These are phyloP conservation scores for Ajuga chamaepitys DNA, from an alignment of 257 asterid genomes.

Conservation along the genomic window DNA sequence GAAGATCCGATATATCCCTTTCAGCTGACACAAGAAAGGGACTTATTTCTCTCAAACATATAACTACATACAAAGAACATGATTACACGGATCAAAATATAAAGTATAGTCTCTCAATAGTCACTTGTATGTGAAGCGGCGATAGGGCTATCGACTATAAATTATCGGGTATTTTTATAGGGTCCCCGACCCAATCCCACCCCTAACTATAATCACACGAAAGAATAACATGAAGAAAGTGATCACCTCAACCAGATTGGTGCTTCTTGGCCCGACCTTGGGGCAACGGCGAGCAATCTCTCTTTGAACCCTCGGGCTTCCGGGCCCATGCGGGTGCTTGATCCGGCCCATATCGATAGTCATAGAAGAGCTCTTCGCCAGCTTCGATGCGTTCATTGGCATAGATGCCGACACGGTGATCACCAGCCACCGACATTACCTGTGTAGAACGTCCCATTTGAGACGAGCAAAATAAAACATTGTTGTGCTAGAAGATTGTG, in stretches of 20 bases:
- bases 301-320: conserved; percentile 57
- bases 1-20: too few relatives aligned
- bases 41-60: background rate
- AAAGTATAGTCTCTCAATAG: background rate
- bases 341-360: conserved; percentile 89
- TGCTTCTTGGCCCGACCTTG: conserved; percentile 90
- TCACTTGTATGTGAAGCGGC: background rate
- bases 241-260: conserved; percentile 53
- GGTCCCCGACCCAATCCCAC: too few relatives aligned
- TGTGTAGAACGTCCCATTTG: conserved; percentile 15
- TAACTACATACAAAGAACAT: background rate
- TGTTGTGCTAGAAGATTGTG: background rate
- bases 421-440: conserved; percentile 95
- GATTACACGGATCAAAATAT: background rate
- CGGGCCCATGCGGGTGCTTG: conserved; percentile 93
- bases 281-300: conserved; percentile 45
- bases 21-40: too few relatives aligned
- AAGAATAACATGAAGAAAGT: background rate
- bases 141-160: too few relatives aligned
- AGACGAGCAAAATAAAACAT: background rate
- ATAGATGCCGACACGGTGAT: conserved; percentile 95
- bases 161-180: too few relatives aligned
- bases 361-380: conserved; percentile 87
- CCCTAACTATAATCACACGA: background rate
- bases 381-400: conserved; percentile 83